phyloP scores from a whole-genome alignment of 306 rosid genomes.

The Inga oerstediana region DNA sequence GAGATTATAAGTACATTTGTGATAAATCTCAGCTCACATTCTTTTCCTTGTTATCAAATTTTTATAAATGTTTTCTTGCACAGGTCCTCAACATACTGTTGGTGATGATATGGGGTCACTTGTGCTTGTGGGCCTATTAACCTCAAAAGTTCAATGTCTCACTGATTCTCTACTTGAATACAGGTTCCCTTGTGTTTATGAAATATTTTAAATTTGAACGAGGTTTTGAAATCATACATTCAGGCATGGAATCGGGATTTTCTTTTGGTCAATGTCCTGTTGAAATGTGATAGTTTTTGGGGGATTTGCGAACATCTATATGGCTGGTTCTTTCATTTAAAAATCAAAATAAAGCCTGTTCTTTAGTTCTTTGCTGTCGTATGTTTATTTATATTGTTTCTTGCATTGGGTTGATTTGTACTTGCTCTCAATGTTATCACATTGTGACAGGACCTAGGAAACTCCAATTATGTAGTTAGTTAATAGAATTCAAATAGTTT shows the following conservation, averaged over 20 bases:
- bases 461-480: not conserved
- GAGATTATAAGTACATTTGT: constrained; percentile 25
- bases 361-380: not conserved
- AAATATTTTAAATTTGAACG: constrained; percentile 6
- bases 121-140: constrained; percentile 52
- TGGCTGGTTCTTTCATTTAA: not conserved
- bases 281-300: not conserved
- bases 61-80: constrained; percentile 23
- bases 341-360: not conserved
- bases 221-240: constrained; percentile 8
- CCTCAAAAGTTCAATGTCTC: constrained; percentile 74
- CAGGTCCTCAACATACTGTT: constrained; percentile 61
- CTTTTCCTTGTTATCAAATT: constrained; percentile 17
- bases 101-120: constrained; percentile 39
- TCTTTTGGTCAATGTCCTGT: not conserved
- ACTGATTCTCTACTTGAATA: constrained; percentile 69
- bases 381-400: not conserved
- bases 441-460: not conserved
- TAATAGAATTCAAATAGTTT: not conserved
- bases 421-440: constrained; percentile 1
- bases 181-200: constrained; percentile 54
- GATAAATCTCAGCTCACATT: not conserved
- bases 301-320: not conserved
- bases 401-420: not conserved
- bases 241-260: constrained; percentile 8